A percentile compares a stretch with the other conserved stretches of the same genome.
Conservation (phyloP, 208 protist genomes). For the Acanthamoeba triangularis region DNA sequence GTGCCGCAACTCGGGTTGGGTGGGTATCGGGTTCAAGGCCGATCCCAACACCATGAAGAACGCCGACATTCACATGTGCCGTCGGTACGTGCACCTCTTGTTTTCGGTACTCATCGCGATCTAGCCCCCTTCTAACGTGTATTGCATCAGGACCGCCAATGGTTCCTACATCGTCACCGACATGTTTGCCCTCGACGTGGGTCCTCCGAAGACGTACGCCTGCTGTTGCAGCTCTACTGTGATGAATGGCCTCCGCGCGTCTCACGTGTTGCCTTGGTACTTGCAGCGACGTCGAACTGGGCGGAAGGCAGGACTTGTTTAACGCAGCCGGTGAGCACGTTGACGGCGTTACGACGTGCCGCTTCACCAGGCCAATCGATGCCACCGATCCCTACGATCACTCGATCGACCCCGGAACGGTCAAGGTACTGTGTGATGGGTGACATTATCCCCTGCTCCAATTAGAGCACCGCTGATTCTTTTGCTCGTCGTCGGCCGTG, state of each 20-base stretch:
- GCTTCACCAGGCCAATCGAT: not conserved
- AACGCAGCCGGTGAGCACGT: not conserved
- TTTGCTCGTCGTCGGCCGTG: not conserved
- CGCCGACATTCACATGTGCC: slow-evolving; percentile 59
- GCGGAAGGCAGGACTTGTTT: not conserved
- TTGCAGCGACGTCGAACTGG: not conserved
- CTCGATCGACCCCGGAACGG: not conserved
- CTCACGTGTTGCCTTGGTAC: not conserved
- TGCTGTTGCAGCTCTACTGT: not conserved
- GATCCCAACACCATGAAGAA: slow-evolving; percentile 55
- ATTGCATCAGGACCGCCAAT: not conserved
- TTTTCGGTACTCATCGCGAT: no score
- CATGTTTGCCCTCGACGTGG: slow-evolving; percentile 47
- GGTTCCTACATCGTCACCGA: not conserved
- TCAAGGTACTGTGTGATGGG: not conserved
- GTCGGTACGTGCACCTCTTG: not conserved
- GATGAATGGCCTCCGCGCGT: no score
- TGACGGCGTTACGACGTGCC: slow-evolving; percentile 34
- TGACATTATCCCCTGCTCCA: no score
- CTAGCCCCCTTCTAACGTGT: no score
- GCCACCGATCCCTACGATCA: not conserved
- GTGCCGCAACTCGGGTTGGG: slow-evolving; percentile 70
- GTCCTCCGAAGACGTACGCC: not conserved
- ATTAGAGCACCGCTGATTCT: not conserved
- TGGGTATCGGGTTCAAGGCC: slow-evolving; percentile 55